Evolutionary conservation across 2,329 filamentous ascomycete species (phyloP), one percentile per base, ranked within the genome.

Genomic region (Colletotrichum truncatum): DNA sequence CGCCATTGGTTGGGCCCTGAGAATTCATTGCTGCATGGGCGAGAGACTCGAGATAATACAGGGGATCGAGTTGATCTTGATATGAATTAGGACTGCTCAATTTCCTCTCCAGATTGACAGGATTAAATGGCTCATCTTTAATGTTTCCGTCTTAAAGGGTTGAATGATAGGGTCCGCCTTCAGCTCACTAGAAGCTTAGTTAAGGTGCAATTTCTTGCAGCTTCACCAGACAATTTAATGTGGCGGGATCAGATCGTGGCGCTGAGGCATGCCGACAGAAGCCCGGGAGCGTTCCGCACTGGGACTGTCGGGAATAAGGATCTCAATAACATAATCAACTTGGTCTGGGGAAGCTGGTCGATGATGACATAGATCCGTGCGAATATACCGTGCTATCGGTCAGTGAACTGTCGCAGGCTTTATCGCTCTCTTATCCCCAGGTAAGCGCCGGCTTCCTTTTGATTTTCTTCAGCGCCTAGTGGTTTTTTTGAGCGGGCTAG

Each of bases 311-410:
- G 55, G 36, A 58, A 43, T 25, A 39, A 34, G 46, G 14, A 28
- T 6, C 46, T 18, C 2, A 11, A 18, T n/a, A n/a, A 49, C 46
- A 49, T 49, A 34, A 49, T n/a, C 46, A 49, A 26, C 4, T 6
- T 43, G 39, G 63, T 65, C 57, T 63, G 63, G 63, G 57, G 43
- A 65, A 56, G 49, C 43, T 6, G 36, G 43, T 36, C 43, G 12
- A 62, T 65, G 41, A 63, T 62, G 57, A 63, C 43, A 46, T 62
- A 12, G 2, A 10, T 43, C 63, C 28, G 63, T 65, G 18, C 12
- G 9, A 28, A 6, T 4, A 2, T 5, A 28, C 57, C 26, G 57
- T 65, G 21, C n/a, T 34, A 23, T 49, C 39, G 16, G 21, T 32
- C 4, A n/a, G 7, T 10, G 36, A 36, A 53, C 57, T 25, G 57